Evolutionary conservation across 129 eudicot genomes (phyloP), one percentile per base, ranked within the genome.

Genomic region (Flaveria brownii): DNA sequence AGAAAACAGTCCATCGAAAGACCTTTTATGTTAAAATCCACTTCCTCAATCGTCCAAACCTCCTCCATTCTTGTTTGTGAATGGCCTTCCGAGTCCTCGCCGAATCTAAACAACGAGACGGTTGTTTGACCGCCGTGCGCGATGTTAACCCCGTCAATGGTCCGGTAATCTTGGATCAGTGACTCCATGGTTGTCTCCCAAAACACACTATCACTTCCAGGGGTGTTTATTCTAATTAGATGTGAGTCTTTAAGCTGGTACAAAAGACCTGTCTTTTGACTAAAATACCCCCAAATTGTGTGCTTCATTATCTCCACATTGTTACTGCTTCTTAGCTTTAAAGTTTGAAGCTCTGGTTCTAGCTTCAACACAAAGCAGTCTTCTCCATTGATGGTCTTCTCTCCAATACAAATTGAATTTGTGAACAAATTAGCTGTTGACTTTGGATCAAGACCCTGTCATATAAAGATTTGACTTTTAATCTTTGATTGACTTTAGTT

Each of bases 141-240:
- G 11, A 93, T 85, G 67, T 93, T 93, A 6, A 93, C 86, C 2
- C 98, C 97, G 0, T 93, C 97, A 1, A 93, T 78, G 0, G 98
- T 90, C 20, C 90, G 79, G 55, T 93, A 93, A 74, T 93, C 98
- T 33, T 85, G 87, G 46, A 93, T 84, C 3, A 68, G 7, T 0
- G 98, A 88, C 75, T 93, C 92, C 97, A 93, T 93, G n/a, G 88
- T 93, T 43, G 97, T 93, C 69, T 93, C 98, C 96, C 96, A 93
- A 28, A 90, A 86, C 30, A 90, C 90, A 60, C 79, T 73, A 16
- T 88, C 95, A 10, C 73, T 83, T 72, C 84, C 89, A 0, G 79
- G 74, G 68, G 92, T 56, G 25, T 87, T 90, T 55, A 93, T 93
- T 78, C 86, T 72, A 2, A 93, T 82, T 70, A 90, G 85, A 63